These are phyloP conservation scores for Aegilops tauschii DNA, from an alignment of 176 grass and related monocot genomes.

Conservation along the genomic window DNA sequence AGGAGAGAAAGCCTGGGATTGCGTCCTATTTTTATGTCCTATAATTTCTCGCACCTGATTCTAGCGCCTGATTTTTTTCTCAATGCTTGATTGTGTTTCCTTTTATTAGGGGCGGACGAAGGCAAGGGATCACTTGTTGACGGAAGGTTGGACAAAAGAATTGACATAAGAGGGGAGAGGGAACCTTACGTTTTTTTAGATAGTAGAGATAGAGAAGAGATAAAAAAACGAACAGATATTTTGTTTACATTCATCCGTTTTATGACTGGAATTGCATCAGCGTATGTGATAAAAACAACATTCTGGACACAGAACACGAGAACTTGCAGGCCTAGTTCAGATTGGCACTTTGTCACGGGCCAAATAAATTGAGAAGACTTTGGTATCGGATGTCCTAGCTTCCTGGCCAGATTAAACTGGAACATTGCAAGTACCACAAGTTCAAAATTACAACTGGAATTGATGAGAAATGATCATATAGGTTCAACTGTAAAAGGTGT, in stretches of 20 bases:
- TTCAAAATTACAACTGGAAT: constrained; percentile 18
- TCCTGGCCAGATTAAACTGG: neutral
- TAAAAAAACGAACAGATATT: no score
- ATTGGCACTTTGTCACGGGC: neutral
- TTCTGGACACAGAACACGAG: neutral
- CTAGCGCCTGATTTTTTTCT: no score
- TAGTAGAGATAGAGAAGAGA: no score
- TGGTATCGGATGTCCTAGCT: neutral
- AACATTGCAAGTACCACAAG: neutral
- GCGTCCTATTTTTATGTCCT: no score
- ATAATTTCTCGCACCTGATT: no score
- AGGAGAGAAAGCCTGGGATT: no score
- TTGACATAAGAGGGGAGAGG: no score
- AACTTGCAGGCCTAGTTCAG: neutral
- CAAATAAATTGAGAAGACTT: neutral
- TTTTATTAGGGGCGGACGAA: no score
- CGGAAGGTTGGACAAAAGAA: no score
- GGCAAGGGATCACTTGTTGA: no score
- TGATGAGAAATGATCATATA: constrained; percentile 28
- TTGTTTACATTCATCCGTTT: neutral
- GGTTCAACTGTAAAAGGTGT: constrained; percentile 22
- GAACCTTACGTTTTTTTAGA: no score
- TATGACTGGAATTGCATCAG: neutral
- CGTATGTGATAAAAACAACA: neutral
- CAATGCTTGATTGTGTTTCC: no score